Conservation (phyloP, 805 yeast species). For the Sugiyamaella floridensis region DNA sequence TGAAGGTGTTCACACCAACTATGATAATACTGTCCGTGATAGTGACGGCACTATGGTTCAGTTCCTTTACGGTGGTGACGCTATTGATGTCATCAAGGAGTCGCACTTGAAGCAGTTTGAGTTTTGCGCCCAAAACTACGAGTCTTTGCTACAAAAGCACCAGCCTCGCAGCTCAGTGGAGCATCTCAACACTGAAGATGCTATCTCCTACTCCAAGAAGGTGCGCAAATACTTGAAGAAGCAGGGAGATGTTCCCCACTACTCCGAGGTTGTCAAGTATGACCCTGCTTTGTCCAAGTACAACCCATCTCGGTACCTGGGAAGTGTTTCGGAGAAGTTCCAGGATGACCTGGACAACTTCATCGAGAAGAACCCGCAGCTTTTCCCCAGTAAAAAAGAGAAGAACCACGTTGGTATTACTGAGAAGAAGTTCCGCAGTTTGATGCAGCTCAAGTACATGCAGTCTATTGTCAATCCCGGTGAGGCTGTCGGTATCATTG, state of each 20-base stretch:
- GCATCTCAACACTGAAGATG: slow-evolving; percentile 78
- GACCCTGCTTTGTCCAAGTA: slow-evolving; percentile 84
- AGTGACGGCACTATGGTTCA: slow-evolving; percentile 90
- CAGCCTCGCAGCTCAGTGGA: slow-evolving; percentile 64
- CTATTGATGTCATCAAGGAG: slow-evolving; percentile 89
- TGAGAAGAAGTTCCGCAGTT: slow-evolving; percentile 81
- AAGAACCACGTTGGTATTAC: slow-evolving; percentile 40
- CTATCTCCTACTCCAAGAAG: slow-evolving; percentile 75
- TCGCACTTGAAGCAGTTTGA: slow-evolving; percentile 89
- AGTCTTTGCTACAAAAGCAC: slow-evolving; percentile 76
- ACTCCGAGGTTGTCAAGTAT: slow-evolving; percentile 54
- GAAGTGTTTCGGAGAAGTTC: slow-evolving; percentile 87
- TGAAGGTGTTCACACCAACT: slow-evolving; percentile 91
- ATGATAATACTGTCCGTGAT: slow-evolving; percentile 93
- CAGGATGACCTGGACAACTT: slow-evolving; percentile 71
- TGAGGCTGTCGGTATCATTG: slow-evolving; percentile 97
- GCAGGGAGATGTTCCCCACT: slow-evolving; percentile 56
- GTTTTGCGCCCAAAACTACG: slow-evolving; percentile 88
- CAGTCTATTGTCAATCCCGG: slow-evolving; percentile 93
- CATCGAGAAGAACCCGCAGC: slow-evolving; percentile 46
- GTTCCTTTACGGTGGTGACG: slow-evolving; percentile 96
- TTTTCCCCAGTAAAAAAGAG: slow-evolving; percentile 49
- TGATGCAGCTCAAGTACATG: slow-evolving; percentile 98
- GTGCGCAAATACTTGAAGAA: slow-evolving; percentile 57
- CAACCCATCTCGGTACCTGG: slow-evolving; percentile 85